phyloP scores from a whole-genome alignment of 2,329 filamentous ascomycete genomes.

The Diaporthe citriasiana region DNA sequence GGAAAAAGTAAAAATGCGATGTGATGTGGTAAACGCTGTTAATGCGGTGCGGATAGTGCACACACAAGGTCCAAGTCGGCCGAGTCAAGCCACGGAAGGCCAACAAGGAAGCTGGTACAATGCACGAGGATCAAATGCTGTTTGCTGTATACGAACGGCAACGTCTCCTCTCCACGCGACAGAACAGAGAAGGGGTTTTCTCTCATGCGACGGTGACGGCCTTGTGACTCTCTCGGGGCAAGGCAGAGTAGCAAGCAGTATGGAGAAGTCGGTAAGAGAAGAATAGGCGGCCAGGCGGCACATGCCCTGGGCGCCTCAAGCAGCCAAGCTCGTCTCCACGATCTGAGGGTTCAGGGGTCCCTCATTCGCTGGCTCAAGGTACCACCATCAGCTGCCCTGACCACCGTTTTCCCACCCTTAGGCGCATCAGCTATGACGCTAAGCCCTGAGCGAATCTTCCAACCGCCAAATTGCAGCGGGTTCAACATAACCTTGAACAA shows the following conservation, averaged over 20 bases:
- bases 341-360: slow-evolving; percentile 31
- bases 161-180: slow-evolving; percentile 23
- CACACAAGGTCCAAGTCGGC: slow-evolving; percentile 28
- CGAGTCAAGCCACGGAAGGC: slow-evolving; percentile 12
- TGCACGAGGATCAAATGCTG: slow-evolving; percentile 7
- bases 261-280: slow-evolving; percentile 35
- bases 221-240: slow-evolving; percentile 23
- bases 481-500: slow-evolving; percentile 31
- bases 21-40: slow-evolving; percentile 16
- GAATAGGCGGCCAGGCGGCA: slow-evolving; percentile 20
- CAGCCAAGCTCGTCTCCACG: slow-evolving; percentile 33
- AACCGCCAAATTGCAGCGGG: slow-evolving; percentile 27
- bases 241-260: slow-evolving; percentile 33
- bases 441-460: slow-evolving; percentile 32
- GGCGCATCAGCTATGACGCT: slow-evolving; percentile 13
- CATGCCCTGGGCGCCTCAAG: slow-evolving; percentile 19
- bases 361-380: slow-evolving; percentile 20
- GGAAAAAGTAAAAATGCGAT: slow-evolving; percentile 39
- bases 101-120: slow-evolving; percentile 29
- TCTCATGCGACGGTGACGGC: slow-evolving; percentile 27
- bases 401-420: slow-evolving; percentile 12
- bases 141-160: neutral
- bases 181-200: slow-evolving; percentile 23
- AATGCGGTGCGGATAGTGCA: slow-evolving; percentile 18
- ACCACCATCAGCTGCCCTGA: slow-evolving; percentile 18